Percentiles rank a stretch among this genome's conserved stretches.
These are phyloP conservation scores for Allantophomopsis cytisporea DNA, from an alignment of 2,329 filamentous ascomycete genomes.

Conservation along the genomic window DNA sequence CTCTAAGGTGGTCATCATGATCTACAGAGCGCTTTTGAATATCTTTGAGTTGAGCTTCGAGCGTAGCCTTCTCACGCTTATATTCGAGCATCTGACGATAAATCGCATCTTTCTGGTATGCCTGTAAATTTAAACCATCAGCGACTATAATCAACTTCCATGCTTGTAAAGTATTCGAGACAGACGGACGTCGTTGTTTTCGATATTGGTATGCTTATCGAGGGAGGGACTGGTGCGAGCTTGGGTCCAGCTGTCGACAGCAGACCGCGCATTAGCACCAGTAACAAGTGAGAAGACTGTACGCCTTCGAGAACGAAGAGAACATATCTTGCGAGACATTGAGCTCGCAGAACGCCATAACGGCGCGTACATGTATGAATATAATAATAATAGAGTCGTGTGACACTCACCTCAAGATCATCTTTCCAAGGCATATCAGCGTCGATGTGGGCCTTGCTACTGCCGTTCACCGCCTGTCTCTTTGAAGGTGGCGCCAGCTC, in stretches of 20 bases:
- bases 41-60: slow-evolving; percentile 72
- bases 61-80: slow-evolving; percentile 73
- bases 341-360: slow-evolving; percentile 2
- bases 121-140: slow-evolving; percentile 31
- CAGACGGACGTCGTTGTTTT: no score
- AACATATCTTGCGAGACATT: neutral
- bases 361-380: no score
- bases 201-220: slow-evolving; percentile 6
- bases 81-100: slow-evolving; percentile 97
- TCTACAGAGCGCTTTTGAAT: slow-evolving; percentile 64
- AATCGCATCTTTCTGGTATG: slow-evolving; percentile 92
- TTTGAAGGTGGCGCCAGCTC: slow-evolving; percentile 83
- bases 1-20: slow-evolving; percentile 85
- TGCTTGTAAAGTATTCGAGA: no score
- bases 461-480: slow-evolving; percentile 83
- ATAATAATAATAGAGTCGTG: slow-evolving; percentile 10
- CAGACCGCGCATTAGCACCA: slow-evolving; percentile 30
- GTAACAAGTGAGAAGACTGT: slow-evolving; percentile 13
- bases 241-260: slow-evolving; percentile 22
- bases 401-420: slow-evolving; percentile 57
- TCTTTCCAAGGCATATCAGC: slow-evolving; percentile 58
- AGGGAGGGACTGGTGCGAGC: neutral
- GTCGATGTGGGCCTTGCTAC: slow-evolving; percentile 47
- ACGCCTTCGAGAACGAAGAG: slow-evolving; percentile 9
- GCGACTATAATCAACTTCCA: no score